These are phyloP conservation scores for Funneliformis mosseae DNA, from an alignment of 192 early-diverging fungal genomes.

Conservation along the genomic window DNA sequence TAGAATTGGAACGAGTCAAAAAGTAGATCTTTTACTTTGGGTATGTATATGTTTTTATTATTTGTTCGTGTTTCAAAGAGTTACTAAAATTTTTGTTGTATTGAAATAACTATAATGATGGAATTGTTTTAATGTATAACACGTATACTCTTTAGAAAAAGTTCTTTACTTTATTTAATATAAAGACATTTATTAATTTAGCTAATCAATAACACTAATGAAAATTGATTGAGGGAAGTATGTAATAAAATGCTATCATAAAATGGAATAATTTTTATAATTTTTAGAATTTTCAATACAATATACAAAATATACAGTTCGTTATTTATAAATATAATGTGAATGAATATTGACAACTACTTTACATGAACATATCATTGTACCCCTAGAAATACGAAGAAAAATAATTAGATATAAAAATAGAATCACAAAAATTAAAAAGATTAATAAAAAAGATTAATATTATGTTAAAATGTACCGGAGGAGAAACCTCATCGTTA, in stretches of 20 bases:
- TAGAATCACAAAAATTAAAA: not conserved
- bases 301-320: not conserved
- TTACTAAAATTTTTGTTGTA: too few relatives aligned
- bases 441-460: not conserved
- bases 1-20: constrained; percentile 14
- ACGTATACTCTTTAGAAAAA: too few relatives aligned
- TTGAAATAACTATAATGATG: too few relatives aligned
- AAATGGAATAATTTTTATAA: not conserved
- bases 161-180: too few relatives aligned
- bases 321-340: not conserved
- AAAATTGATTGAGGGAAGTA: not conserved
- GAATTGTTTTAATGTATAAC: too few relatives aligned
- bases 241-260: not conserved
- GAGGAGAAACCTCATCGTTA: constrained; percentile 74
- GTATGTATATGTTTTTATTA: not conserved
- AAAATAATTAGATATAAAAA: not conserved
- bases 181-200: not conserved
- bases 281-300: not conserved
- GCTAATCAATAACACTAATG: not conserved
- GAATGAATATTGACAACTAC: not conserved
- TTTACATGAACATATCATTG: constrained; percentile 33
- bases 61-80: too few relatives aligned
- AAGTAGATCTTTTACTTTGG: constrained; percentile 9
- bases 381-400: constrained; percentile 22
- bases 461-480: constrained; percentile 35